Evolutionary conservation across 495 filamentous ascomycete species (phyloP), one percentile per base, ranked within the genome.

Genomic region (Entonaema liquescens): DNA sequence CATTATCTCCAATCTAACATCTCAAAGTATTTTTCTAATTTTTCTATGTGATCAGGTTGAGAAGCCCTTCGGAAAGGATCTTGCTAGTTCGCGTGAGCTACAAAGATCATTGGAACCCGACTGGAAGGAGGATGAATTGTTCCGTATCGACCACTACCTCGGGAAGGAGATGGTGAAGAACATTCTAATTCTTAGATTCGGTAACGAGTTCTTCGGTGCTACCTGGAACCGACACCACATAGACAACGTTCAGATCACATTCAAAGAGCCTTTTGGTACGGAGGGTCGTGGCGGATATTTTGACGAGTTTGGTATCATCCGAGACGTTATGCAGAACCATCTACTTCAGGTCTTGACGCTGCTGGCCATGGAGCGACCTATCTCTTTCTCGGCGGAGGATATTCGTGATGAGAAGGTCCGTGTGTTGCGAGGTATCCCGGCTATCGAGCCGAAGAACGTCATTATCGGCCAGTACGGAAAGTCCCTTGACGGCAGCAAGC

Each of bases 121-220:
- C 84, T 99, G 96, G 96, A 97, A 92, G 77, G 96, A 99, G 81
- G 96, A 99, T 53, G 96, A 99, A 84, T 92, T 98, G 72, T 99
- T 96, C 89, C 95, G 96, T 76, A 99, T 99, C 76, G 96, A 99
- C 80, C 96, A 99, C 83, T 99, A 99, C 79, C 88, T 99, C 42
- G 96, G 96, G 73, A 99, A 99, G 88, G 96, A 99, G 85, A 99
- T 99, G 96, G 96, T 99, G 62, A 99, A 99, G 88, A 99, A 99
- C 80, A 96, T 99, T 75, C 88, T 99, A 59, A 97, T 99, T 72
- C 89, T 99, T 67, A 88, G 96, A 72, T 99, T 99, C 79, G 96
- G 95, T 70, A 99, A 99, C 82, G 94, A 97, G 76, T 98, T 99
- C 87, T 96, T 99, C 74, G 94, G 94, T 62, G 96, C 96, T 53